phyloP scores from a whole-genome alignment of 2,329 filamentous ascomycete species.

The Aspergillus novoparasiticus region DNA sequence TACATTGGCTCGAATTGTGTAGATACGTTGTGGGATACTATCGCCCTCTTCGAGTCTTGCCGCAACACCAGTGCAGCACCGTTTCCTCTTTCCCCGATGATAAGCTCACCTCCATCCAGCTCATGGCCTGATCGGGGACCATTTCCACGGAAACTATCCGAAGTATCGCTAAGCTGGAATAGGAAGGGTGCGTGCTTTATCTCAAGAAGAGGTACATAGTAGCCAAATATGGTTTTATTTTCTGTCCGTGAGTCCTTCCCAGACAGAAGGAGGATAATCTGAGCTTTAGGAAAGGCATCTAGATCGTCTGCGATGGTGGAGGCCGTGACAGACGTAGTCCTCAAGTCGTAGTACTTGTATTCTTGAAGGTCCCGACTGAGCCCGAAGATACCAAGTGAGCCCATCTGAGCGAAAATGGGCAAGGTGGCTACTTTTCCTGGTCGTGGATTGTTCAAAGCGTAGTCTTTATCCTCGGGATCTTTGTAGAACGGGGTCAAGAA shows the following conservation, averaged over 20 bases:
- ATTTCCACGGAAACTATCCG: neutral
- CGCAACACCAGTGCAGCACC: neutral
- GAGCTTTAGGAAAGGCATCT: neutral
- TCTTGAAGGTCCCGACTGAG: too few species aligned
- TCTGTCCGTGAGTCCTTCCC: neutral
- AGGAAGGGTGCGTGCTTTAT: neutral
- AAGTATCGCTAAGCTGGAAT: neutral
- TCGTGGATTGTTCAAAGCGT: neutral
- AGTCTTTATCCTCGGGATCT: neutral
- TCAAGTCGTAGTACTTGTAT: neutral
- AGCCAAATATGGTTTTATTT: neutral
- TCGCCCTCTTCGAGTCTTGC: neutral
- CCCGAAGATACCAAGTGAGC: fast-evolving
- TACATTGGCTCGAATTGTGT: neutral
- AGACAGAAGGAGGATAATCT: neutral
- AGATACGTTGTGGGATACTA: neutral
- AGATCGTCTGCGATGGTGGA: neutral
- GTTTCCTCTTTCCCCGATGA: neutral
- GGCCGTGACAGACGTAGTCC: neutral
- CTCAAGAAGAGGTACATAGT: neutral
- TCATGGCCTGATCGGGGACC: neutral
- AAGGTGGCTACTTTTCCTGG: neutral
- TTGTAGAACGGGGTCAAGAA: neutral
- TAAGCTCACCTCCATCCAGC: neutral
- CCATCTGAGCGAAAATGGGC: neutral